phyloP scores from a whole-genome alignment of 2,329 filamentous ascomycete genomes.

The Fusarium nodosum region DNA sequence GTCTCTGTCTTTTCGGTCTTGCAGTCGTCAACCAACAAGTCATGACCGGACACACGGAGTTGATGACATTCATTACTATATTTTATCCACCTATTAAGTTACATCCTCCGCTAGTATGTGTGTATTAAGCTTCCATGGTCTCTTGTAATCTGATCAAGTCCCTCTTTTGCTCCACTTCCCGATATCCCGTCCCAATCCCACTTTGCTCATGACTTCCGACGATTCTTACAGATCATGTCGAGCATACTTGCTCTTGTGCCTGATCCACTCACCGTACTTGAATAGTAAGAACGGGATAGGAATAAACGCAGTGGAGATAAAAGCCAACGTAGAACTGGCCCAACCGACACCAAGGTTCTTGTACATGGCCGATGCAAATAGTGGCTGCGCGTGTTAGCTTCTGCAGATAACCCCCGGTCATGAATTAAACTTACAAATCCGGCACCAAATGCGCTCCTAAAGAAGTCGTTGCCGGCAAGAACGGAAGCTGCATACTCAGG shows the following conservation, averaged over 20 bases:
- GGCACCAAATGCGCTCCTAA: slow-evolving; percentile 15
- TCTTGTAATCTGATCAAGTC: neutral
- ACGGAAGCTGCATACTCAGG: slow-evolving; percentile 14
- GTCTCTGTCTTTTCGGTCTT: neutral
- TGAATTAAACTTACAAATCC: neutral
- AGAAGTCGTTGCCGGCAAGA: slow-evolving; percentile 11
- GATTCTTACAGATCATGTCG: neutral
- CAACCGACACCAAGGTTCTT: neutral
- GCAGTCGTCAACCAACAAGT: neutral
- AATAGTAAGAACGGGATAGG: slow-evolving; percentile 16
- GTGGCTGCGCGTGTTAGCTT: neutral
- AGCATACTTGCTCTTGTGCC: slow-evolving; percentile 1
- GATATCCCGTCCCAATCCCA: neutral
- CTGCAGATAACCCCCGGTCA: fast-evolving
- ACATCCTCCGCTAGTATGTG: neutral
- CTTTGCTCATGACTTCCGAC: neutral
- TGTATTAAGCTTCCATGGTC: neutral
- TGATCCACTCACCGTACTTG: neutral
- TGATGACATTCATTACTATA: neutral
- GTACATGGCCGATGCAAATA: slow-evolving; percentile 8
- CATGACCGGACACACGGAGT: neutral
- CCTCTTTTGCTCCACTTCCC: neutral
- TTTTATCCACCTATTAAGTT: slow-evolving; percentile 1
- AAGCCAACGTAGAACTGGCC: slow-evolving; percentile 15
- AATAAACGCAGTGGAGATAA: slow-evolving; percentile 7